Base-by-base conservation (phyloP, 176 grass and related monocot genomes). In the Dactylis glomerata region DNA sequence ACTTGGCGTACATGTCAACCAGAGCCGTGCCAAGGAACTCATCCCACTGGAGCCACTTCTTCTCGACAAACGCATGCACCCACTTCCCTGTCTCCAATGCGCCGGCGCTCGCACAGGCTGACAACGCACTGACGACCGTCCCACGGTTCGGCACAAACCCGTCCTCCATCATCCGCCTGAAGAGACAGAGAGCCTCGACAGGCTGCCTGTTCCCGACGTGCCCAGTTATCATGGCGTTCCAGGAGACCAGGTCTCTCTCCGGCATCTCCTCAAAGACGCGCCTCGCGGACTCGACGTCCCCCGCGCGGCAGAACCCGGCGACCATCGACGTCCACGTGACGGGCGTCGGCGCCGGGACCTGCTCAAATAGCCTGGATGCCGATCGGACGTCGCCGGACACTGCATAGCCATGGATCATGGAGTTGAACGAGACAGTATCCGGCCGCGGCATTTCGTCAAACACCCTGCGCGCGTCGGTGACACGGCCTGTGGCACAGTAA, bases 1-100 rank as follows among this genome's bases (percentile, higher is more conserved):
- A 75, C 72, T 75, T 75, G 45, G 72, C 72, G 50, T 75, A 75
- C 72, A 75, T 75, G 72, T 75, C 72, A 75, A 75, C 46, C 30
- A 75, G 17, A 27, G 72, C 72, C 2, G 72, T 75, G 44, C 72
- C 45, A 0, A 75, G 72, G 46, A 75, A 75, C 72, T 22, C 72
- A 0, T 75, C 72, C 45, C 27, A 22, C 45, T 17, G 27, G 27
- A 75, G 72, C 72, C 45, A 33, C 44, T 51, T 51, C 72, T 32
- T 75, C 72, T 75, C 72, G 30, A 75, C 1, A 2, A 51, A 75
- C 17, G 30, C 27, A 19, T 75, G 72, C 15, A 75, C 45, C 72
- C 72, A 75, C 45, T 75, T 75, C 8, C 72, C 72, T 0, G 72
- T 75, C 72, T 75, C 72, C 27, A 75, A 2, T 5, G 72, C 72